These are phyloP conservation scores for Rhizodiscina lignyota DNA, from an alignment of 495 filamentous ascomycete species.

Conservation along the genomic window DNA sequence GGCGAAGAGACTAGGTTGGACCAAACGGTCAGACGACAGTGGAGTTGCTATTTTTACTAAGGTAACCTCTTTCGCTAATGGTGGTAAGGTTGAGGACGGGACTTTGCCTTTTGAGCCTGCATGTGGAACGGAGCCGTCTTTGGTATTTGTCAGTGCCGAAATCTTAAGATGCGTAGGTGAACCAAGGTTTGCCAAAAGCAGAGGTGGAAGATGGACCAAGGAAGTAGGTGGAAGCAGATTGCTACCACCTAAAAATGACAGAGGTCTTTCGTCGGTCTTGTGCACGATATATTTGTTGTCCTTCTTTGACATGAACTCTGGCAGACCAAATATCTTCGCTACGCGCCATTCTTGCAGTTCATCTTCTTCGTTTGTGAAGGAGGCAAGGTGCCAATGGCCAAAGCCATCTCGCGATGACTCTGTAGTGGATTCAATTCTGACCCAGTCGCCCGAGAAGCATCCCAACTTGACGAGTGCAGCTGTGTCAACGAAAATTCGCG, in stretches of 20 bases:
- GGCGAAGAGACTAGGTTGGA: constrained; percentile 69
- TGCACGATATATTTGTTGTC: constrained; percentile 36
- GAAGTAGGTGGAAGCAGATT: neutral
- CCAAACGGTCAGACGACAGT: constrained; percentile 61
- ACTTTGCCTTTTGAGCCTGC: constrained; percentile 20
- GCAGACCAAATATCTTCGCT: constrained; percentile 72
- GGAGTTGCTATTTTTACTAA: constrained; percentile 83
- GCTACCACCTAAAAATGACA: neutral
- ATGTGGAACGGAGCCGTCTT: constrained; percentile 45
- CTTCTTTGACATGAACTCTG: constrained; percentile 38
- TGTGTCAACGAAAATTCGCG: constrained; percentile 75
- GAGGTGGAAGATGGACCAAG: constrained; percentile 63
- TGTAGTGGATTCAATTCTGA: constrained; percentile 58
- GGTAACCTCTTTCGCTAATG: constrained; percentile 77
- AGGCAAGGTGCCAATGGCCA: too few species aligned
- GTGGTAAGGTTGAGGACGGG: constrained; percentile 47
- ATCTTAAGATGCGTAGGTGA: constrained; percentile 48
- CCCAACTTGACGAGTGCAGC: constrained; percentile 70
- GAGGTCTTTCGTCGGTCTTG: neutral
- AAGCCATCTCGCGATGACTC: constrained; percentile 35
- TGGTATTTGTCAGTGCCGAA: constrained; percentile 13
- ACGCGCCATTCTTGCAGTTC: constrained; percentile 50
- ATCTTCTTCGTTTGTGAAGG: too few species aligned
- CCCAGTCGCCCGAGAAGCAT: constrained; percentile 97
- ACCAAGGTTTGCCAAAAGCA: constrained; percentile 71